These are phyloP conservation scores for Neodidymelliopsis sp. DNA, from an alignment of 2,329 filamentous ascomycete species.

Conservation along the genomic window DNA sequence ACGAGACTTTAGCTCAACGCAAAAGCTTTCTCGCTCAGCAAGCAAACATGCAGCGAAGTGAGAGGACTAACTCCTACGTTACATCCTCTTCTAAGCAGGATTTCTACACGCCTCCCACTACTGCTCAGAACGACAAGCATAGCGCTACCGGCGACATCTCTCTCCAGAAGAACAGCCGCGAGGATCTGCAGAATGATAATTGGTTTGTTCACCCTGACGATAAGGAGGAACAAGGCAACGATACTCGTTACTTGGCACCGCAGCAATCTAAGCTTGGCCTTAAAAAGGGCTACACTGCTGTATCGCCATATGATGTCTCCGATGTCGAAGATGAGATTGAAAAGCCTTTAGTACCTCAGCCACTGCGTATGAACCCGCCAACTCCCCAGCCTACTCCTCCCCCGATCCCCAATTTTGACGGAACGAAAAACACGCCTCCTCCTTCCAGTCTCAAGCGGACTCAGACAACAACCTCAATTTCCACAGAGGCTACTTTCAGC, in stretches of 20 bases:
- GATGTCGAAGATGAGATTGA: slow-evolving; percentile 38
- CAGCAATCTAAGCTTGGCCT: slow-evolving; percentile 35
- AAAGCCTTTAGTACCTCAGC: slow-evolving; percentile 47
- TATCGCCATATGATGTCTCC: slow-evolving; percentile 38
- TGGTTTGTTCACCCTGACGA: slow-evolving; percentile 54
- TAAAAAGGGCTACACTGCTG: slow-evolving; percentile 39
- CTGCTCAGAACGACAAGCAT: slow-evolving; percentile 24
- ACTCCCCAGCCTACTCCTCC: slow-evolving; percentile 48
- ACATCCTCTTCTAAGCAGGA: slow-evolving; percentile 41
- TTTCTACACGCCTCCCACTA: slow-evolving; percentile 39
- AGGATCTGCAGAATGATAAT: slow-evolving; percentile 54
- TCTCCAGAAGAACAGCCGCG: slow-evolving; percentile 37
- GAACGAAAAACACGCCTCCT: slow-evolving; percentile 27
- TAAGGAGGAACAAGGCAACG: slow-evolving; percentile 21
- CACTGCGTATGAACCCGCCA: slow-evolving; percentile 58
- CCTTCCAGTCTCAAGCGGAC: slow-evolving; percentile 31
- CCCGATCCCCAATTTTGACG: slow-evolving; percentile 26
- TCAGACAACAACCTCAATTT: slow-evolving; percentile 35
- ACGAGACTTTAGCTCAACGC: slow-evolving; percentile 43
- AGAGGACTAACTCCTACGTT: slow-evolving; percentile 36
- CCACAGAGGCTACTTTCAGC: slow-evolving; percentile 40
- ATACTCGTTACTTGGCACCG: slow-evolving; percentile 21
- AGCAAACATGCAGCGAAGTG: slow-evolving; percentile 43
- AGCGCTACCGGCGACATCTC: slow-evolving; percentile 37
- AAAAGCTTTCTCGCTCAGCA: slow-evolving; percentile 45